Percentiles rank a stretch among this genome's conserved stretches.
Evolutionary conservation across 176 grass and related monocot species (phyloP).

Genomic region (Oryza glaberrima): DNA sequence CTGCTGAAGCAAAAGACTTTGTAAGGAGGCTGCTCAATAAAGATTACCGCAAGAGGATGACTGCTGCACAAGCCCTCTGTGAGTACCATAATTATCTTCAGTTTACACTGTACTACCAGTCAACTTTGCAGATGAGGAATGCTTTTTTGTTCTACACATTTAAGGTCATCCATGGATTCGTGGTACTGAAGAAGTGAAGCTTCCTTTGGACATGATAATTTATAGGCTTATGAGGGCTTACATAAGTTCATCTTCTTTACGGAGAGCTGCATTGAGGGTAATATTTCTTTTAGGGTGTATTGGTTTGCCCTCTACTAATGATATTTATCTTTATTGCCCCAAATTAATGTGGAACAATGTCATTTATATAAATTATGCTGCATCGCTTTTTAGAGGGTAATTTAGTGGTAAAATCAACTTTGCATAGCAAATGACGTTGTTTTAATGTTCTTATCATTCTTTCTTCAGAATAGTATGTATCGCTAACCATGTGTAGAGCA

Average conservation of each 20-base stretch:
- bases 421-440: background rate
- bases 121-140: conserved; percentile 6
- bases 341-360: background rate
- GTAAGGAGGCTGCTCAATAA: conserved; percentile 83
- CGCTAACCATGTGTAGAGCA: background rate
- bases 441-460: background rate
- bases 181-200: conserved; percentile 55
- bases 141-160: conserved; percentile 13
- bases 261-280: conserved; percentile 74
- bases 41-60: conserved; percentile 97
- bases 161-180: conserved; percentile 73
- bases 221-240: conserved; percentile 76
- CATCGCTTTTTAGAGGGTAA: background rate
- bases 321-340: background rate
- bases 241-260: conserved; percentile 64
- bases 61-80: conserved; percentile 86
- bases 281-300: conserved; percentile 36
- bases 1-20: conserved; percentile 77
- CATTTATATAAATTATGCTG: background rate
- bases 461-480: conserved; percentile 12
- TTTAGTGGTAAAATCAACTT: conserved; percentile 5
- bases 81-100: conserved; percentile 35
- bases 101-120: conserved; percentile 5
- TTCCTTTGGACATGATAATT: conserved; percentile 68
- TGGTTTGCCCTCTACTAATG: conserved; percentile 23